Base-by-base conservation (phyloP, 129 eudicot species). In the Saussurea involucrata region DNA sequence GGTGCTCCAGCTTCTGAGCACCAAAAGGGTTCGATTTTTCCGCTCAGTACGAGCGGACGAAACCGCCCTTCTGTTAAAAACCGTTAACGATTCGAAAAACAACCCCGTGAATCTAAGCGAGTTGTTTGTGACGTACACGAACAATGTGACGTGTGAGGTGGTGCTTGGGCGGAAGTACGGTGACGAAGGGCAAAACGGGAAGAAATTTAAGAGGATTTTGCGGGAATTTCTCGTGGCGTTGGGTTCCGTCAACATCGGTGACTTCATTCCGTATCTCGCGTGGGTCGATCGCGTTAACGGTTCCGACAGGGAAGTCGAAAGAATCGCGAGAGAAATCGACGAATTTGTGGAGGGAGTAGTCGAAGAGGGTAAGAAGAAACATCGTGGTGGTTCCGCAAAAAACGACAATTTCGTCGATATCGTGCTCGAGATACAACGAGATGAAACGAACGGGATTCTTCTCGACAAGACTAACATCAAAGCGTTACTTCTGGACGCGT, bases 91-190 rank as follows among this genome's bases (percentile, higher is more conserved):
- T 33, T 72, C 64, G 53, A 22, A n/a, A 36, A 20, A 28, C 24
- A 3, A 46, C 9, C 24, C 46, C 28, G 67, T 88, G 21, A 74
- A 88, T 36, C 31, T 88, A 71, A 84, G 88, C 5, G 84, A 84
- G 4, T 7, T 84, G 72, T 70, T 86, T 10, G 6, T 21, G 13
- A 21, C 60, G 9, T 21, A 75, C 17, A 74, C 85, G 0, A 83
- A 85, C 55, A 81, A 85, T 49, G 73, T 82, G 29, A 42, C 73
- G 12, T 85, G 90, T 33, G 77, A 83, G 72, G 80, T 76, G 0
- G 86, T 80, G 3, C 76, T 90, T 5, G 92, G 96, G 70, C 76
- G 84, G 80, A 89, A 81, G 77, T 87, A 87, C 32, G 55, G 72
- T 2, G 86, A n/a, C n/a, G n/a, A 76, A 67, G 79, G 44, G n/a